Percentiles rank a stretch among this genome's conserved stretches.
Evolutionary conservation across 2,329 filamentous ascomycete species (phyloP).

Genomic region (Didymella sp.): DNA sequence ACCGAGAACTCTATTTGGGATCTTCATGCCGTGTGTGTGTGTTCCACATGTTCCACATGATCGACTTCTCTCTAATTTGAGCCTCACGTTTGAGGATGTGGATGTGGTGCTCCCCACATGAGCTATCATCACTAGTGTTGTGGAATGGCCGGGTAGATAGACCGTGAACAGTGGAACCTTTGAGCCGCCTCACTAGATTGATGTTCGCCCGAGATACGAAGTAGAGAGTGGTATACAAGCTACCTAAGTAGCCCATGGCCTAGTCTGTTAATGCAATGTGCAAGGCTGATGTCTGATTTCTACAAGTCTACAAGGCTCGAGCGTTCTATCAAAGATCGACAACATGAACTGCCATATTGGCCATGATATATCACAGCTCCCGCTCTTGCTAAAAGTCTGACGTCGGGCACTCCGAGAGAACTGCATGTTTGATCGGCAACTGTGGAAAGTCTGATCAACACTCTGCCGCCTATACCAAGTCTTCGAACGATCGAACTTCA

Average conservation of each 20-base stretch:
- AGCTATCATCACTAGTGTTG: constrained; percentile 11
- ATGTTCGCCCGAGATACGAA: neutral
- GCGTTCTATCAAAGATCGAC: constrained; percentile 6
- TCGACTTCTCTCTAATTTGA: neutral
- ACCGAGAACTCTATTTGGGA: neutral
- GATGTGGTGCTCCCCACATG: constrained; percentile 20
- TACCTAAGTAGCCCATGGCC: neutral
- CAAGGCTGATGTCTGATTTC: constrained; percentile 8
- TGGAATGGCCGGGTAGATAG: constrained; percentile 2
- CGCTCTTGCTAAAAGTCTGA: neutral
- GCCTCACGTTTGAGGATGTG: constrained; percentile 9
- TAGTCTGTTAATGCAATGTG: too few relatives aligned
- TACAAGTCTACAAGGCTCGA: constrained; percentile 1
- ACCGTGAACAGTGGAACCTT: neutral
- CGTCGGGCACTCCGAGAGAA: constrained; percentile 15
- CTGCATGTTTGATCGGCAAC: neutral
- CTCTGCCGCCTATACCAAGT: constrained; percentile 1
- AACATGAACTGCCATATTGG: neutral
- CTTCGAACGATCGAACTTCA: neutral
- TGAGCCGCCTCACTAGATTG: constrained; percentile 4
- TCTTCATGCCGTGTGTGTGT: constrained; percentile 5
- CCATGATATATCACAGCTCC: neutral
- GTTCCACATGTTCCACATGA: constrained; percentile 1
- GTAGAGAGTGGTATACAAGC: neutral
- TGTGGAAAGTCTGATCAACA: constrained; percentile 1